These are phyloP conservation scores for Nicotiana tabacum DNA, from an alignment of 257 asterid species.

Conservation along the genomic window DNA sequence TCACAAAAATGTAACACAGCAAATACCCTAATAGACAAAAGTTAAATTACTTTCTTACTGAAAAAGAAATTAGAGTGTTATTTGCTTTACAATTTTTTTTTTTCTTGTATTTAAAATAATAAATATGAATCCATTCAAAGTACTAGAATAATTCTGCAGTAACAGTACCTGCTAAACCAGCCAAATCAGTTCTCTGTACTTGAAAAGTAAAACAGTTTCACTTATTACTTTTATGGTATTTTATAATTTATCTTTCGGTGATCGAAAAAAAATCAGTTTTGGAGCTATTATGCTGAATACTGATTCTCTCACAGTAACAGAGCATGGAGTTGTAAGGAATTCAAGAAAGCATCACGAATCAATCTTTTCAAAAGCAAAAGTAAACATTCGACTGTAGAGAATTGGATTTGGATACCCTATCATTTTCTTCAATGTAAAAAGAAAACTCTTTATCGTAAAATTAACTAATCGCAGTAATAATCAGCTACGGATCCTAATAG, in stretches of 20 bases:
- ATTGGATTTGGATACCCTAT: not conserved
- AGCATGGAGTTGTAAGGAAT: slow-evolving; percentile 11
- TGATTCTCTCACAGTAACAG: slow-evolving; percentile 23
- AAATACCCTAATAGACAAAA: not conserved
- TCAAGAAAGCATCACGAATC: slow-evolving; percentile 13
- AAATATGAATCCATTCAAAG: not conserved
- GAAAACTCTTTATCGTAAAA: not conserved
- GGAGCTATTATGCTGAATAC: slow-evolving; percentile 19
- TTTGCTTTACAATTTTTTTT: not conserved
- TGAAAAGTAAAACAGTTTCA: not conserved
- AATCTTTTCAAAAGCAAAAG: slow-evolving; percentile 9
- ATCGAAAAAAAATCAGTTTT: slow-evolving; percentile 22
- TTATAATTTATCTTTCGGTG: slow-evolving; percentile 12
- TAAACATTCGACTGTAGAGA: not conserved
- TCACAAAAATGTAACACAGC: slow-evolving; percentile 5
- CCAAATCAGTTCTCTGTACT: slow-evolving; percentile 17
- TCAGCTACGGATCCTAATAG: not conserved
- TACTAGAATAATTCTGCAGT: slow-evolving; percentile 8
- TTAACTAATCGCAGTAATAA: not conserved
- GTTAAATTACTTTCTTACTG: not conserved
- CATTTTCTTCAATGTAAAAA: not conserved
- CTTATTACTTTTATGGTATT: slow-evolving; percentile 6
- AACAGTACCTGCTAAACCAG: slow-evolving; percentile 2
- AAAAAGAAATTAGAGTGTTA: not conserved
- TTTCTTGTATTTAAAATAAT: not conserved